Conservation (phyloP, 306 rosid genomes). For the Datisca glomerata region DNA sequence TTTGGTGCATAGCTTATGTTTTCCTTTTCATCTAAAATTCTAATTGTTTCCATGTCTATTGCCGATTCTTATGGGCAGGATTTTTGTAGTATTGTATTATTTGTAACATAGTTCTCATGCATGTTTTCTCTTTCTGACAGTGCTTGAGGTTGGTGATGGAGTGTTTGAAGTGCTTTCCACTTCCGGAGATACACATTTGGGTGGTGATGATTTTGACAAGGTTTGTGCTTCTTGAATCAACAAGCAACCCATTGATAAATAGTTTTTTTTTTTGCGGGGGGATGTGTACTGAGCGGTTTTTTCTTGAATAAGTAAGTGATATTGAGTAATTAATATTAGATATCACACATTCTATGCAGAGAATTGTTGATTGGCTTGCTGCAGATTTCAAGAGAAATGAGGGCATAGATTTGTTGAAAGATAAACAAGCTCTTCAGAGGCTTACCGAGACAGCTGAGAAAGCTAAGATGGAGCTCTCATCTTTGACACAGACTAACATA, state of each 20-base stretch:
- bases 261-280: background rate
- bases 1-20: background rate
- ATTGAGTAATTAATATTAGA: background rate
- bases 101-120: background rate
- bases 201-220: slow-evolving; percentile 98
- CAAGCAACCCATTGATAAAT: background rate
- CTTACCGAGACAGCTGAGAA: slow-evolving; percentile 97
- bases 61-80: background rate
- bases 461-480: slow-evolving; percentile 92
- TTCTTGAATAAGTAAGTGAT: background rate
- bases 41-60: no score
- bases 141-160: slow-evolving; percentile 96
- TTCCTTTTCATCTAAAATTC: no score
- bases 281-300: background rate
- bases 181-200: slow-evolving; percentile 95
- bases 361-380: slow-evolving; percentile 92
- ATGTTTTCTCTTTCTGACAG: slow-evolving; percentile 16
- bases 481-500: slow-evolving; percentile 80
- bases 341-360: slow-evolving; percentile 25
- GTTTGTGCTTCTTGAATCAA: slow-evolving; percentile 15
- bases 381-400: slow-evolving; percentile 61
- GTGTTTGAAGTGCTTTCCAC: slow-evolving; percentile 96
- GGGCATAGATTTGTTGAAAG: slow-evolving; percentile 86
- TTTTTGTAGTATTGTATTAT: background rate
- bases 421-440: slow-evolving; percentile 96